Evolutionary conservation across 805 yeast species (phyloP), one percentile per base, ranked within the genome.

Genomic region (Metschnikowia colocasiae): DNA sequence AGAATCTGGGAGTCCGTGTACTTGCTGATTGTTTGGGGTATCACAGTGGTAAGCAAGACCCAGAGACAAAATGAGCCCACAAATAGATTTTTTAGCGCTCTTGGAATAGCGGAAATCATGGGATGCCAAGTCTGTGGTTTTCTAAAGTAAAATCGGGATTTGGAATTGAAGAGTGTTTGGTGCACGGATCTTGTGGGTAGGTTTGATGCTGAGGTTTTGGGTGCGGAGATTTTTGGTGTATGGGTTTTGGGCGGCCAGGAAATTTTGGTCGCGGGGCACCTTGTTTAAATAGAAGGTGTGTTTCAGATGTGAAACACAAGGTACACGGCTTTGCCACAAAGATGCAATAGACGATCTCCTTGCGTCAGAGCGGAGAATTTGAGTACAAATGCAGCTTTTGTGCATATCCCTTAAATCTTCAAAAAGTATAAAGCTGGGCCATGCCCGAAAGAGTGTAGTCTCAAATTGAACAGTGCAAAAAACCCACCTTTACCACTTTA

Each of bases 1-100:
- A 60, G 63, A 46, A 70, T 59, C 43, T 64, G 62, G 2, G 58
- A 45, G 34, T 67, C 62, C 15, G 61, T 51, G 48, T 62, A 68
- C 45, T 64, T 65, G 34, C 62, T 48, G 22, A 60, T 22, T 1
- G 59, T 49, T 50, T 73, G 78, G 2, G 78, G 78, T 5, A 73
- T 45, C 6, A 62, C 57, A 1, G 77, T 71, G 2, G 76, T 63
- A 13, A 73, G 57, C 3, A 68, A 39, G 1, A 72, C 52, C 78
- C 78, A 73, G 7, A 64, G 40, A 10, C 59, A 27, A 43, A 69
- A 70, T 2, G 73, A 65, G 15, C 51, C 40, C 12, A 52, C 42
- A 23, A 67, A 42, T 19, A 61, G 40, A 23, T 49, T 45, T 25
- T 34, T 40, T 5, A 55, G 27, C 16, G 47, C 47, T 26, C 22